Evolutionary conservation across 1,139 yeast species (phyloP).

Genomic region (Geotrichum europaeum): DNA sequence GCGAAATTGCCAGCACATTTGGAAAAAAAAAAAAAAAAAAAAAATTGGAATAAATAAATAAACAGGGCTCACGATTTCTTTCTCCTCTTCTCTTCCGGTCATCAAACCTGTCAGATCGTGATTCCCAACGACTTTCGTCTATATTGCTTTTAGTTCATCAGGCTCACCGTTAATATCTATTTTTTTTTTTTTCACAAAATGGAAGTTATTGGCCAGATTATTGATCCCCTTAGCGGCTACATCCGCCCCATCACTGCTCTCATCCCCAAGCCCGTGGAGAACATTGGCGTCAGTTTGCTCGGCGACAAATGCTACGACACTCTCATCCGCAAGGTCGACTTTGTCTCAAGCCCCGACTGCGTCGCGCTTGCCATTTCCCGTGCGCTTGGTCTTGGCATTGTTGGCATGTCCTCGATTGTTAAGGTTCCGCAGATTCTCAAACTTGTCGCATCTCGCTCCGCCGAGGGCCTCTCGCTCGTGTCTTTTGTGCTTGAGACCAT

Average conservation of each 20-base stretch:
- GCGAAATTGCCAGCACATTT: not conserved
- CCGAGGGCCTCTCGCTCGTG: conserved; percentile 36
- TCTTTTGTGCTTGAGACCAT: conserved; percentile 37
- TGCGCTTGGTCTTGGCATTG: conserved; percentile 36
- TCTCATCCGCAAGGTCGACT: conserved; percentile 26
- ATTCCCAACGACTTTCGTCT: not conserved
- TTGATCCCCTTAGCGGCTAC: conserved; percentile 23
- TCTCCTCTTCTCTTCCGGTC: not conserved
- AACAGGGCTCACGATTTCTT: not conserved
- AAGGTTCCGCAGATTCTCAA: conserved; percentile 38
- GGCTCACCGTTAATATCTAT: not conserved
- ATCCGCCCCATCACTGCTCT: conserved; percentile 24
- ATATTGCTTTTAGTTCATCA: not conserved
- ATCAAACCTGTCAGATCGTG: not conserved
- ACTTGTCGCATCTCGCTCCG: conserved; percentile 33
- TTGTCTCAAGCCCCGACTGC: conserved; percentile 29
- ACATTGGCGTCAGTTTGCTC: conserved; percentile 21
- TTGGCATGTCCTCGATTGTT: conserved; percentile 35
- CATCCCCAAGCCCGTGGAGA: conserved; percentile 25
- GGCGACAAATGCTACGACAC: conserved; percentile 25
- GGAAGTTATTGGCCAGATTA: conserved; percentile 24
- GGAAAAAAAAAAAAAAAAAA: not conserved
- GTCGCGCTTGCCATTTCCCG: conserved; percentile 31
- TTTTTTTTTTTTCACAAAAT: conserved; percentile 10
- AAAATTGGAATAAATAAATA: not conserved